Conservation (phyloP, 306 rosid species). For the Luffa acutangula region DNA sequence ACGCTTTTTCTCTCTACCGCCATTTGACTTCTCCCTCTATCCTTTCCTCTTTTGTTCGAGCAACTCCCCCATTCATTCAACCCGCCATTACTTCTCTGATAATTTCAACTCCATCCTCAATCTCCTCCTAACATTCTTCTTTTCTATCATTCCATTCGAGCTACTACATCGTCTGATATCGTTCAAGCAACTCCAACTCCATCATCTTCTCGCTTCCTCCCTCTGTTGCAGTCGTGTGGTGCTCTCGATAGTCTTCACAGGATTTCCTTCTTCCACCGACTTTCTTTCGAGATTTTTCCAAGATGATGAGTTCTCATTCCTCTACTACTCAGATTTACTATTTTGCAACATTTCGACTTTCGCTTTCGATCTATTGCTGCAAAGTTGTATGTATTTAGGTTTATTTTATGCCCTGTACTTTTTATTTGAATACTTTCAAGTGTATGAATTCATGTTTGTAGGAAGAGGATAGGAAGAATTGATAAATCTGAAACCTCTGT, state of each 20-base stretch:
- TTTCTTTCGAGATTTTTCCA: neutral
- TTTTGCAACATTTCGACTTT: neutral
- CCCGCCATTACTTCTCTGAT: no score
- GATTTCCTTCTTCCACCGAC: neutral
- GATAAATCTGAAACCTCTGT: neutral
- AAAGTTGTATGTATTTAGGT: neutral
- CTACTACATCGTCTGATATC: no score
- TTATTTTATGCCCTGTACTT: neutral
- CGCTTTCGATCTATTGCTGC: neutral
- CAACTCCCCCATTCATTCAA: no score
- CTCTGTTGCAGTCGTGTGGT: neutral
- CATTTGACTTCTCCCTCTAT: no score
- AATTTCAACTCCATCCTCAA: no score
- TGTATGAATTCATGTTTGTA: neutral
- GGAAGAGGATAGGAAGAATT: neutral
- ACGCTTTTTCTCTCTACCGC: no score
- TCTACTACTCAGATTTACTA: neutral
- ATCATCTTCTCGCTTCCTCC: neutral
- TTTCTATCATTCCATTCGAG: no score
- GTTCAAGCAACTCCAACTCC: no score
- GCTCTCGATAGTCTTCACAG: neutral
- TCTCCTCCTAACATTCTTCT: no score
- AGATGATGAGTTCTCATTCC: conserved; percentile 1
- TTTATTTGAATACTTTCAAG: neutral
- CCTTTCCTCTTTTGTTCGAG: no score